Evolutionary conservation across 495 filamentous ascomycete genomes (phyloP).

Genomic region (Durotheca rogersii): DNA sequence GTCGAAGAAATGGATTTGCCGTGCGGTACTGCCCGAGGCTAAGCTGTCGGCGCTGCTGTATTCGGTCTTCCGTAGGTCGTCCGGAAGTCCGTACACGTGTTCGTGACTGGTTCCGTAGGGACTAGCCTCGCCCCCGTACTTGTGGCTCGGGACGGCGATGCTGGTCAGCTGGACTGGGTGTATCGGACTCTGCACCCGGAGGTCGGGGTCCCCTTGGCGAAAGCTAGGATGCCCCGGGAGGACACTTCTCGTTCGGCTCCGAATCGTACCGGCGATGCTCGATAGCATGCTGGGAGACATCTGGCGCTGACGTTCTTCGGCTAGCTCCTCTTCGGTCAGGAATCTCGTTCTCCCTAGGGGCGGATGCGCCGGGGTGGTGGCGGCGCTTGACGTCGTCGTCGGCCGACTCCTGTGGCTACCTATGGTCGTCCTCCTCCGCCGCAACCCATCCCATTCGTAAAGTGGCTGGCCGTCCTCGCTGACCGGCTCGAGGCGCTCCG

Average conservation of each 20-base stretch:
- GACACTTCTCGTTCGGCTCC: constrained; percentile 54
- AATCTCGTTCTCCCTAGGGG: constrained; percentile 88
- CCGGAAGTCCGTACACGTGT: constrained; percentile 30
- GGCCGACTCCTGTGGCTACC: constrained; percentile 46
- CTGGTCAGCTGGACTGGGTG: constrained; percentile 63
- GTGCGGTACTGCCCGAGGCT: constrained; percentile 36
- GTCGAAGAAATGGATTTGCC: constrained; percentile 45
- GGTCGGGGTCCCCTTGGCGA: constrained; percentile 29
- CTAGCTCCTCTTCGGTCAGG: constrained; percentile 63
- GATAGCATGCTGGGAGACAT: constrained; percentile 53
- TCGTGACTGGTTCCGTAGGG: constrained; percentile 38
- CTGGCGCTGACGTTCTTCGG: constrained; percentile 50
- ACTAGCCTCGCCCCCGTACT: constrained; percentile 40
- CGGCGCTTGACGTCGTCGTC: constrained; percentile 38
- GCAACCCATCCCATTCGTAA: constrained; percentile 91
- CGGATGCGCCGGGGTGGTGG: constrained; percentile 61
- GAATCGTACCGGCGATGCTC: constrained; percentile 61
- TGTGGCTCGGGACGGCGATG: constrained; percentile 57
- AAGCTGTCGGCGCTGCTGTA: constrained; percentile 42
- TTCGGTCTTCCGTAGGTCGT: constrained; percentile 34
- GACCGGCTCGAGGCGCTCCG: constrained; percentile 71
- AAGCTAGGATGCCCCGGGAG: constrained; percentile 47
- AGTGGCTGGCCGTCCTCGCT: constrained; percentile 60
- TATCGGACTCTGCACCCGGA: constrained; percentile 49
- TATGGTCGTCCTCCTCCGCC: constrained; percentile 74